A percentile compares a stretch with the other conserved stretches of the same genome.
Evolutionary conservation across 2,329 filamentous ascomycete species (phyloP).

Genomic region (Onygenales sp.): DNA sequence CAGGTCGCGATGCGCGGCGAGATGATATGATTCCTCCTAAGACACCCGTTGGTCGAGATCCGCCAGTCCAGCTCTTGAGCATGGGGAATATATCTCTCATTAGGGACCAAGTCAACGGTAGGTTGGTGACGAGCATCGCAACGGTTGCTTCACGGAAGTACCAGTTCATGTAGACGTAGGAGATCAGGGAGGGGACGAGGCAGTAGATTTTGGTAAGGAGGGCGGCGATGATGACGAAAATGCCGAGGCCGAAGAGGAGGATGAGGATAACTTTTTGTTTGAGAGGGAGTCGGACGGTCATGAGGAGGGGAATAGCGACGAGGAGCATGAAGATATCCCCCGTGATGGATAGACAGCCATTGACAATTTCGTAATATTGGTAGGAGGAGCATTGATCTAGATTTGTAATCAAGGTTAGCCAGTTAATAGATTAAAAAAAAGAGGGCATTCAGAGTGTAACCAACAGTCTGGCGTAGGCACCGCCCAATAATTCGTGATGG

Average conservation of each 20-base stretch:
- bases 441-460: conserved; percentile 2
- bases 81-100: conserved; percentile 39
- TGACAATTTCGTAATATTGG: conserved; percentile 37
- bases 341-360: conserved; percentile 28
- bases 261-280: conserved; percentile 36
- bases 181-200: conserved; percentile 31
- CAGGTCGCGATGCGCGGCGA: conserved; percentile 6
- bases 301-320: conserved; percentile 34
- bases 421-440: neutral
- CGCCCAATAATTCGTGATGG: conserved; percentile 43
- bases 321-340: conserved; percentile 35
- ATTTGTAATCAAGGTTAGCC: neutral
- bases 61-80: conserved; percentile 31
- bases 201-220: conserved; percentile 42
- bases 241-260: conserved; percentile 35
- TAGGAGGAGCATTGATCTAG: conserved; percentile 34
- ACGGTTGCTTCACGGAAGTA: conserved; percentile 39
- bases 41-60: conserved; percentile 27
- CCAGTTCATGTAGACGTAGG: conserved; percentile 39
- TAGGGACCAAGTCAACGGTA: conserved; percentile 44
- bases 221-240: conserved; percentile 40
- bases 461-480: conserved; percentile 33
- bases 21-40: neutral
- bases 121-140: conserved; percentile 41
- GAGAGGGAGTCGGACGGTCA: conserved; percentile 30